A percentile compares a stretch with the other conserved stretches of the same genome.
These are phyloP conservation scores for Beauveria pseudobassiana DNA, from an alignment of 2,329 filamentous ascomycete genomes.

Conservation along the genomic window DNA sequence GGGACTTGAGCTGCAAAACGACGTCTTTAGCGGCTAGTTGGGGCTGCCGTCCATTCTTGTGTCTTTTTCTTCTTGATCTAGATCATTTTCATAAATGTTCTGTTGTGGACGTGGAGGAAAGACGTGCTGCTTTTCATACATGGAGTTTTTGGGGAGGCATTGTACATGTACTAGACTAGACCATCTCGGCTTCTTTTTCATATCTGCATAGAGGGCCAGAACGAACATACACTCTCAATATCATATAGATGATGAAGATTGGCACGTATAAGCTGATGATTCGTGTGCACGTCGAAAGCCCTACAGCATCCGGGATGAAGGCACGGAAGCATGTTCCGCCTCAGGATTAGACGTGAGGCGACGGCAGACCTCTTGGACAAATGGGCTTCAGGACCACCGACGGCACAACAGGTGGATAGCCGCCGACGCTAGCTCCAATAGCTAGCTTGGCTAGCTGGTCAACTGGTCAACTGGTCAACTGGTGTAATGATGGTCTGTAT, in stretches of 20 bases:
- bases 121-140: background rate
- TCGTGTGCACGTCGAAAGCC: background rate
- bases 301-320: background rate
- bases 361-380: background rate
- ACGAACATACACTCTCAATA: background rate
- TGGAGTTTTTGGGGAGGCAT: background rate
- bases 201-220: background rate
- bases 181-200: background rate
- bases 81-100: no score
- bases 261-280: background rate
- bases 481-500: background rate
- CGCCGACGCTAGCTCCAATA: background rate
- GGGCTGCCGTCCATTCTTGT: background rate
- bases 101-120: background rate
- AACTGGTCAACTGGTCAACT: no score
- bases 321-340: background rate
- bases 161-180: constrained; percentile 9
- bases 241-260: background rate
- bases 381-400: background rate
- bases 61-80: no score
- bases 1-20: constrained; percentile 83
- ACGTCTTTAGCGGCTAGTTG: constrained; percentile 71
- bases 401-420: background rate
- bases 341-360: no score
- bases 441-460: no score